A percentile compares a stretch with the other conserved stretches of the same genome.
Evolutionary conservation across 2,329 filamentous ascomycete genomes (phyloP).

Genomic region (Corinectria fuckeliana): DNA sequence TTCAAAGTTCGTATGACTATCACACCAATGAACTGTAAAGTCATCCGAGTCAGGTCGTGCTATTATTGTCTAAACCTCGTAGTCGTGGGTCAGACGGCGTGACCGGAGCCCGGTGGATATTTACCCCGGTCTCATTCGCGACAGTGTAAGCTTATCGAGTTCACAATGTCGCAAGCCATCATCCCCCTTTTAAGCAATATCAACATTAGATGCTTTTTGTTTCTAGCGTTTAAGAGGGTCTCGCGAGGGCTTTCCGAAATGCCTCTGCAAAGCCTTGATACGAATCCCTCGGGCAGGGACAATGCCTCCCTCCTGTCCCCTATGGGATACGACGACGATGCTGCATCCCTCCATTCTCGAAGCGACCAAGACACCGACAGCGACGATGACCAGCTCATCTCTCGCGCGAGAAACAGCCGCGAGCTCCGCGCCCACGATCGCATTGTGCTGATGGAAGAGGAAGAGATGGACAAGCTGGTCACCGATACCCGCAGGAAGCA

Average conservation of each 20-base stretch:
- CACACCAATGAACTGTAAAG: slow-evolving; percentile 18
- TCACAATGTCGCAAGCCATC: slow-evolving; percentile 21
- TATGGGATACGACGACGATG: slow-evolving; percentile 71
- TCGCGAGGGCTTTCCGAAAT: slow-evolving; percentile 27
- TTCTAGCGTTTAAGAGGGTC: slow-evolving; percentile 27
- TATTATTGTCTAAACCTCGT: slow-evolving; percentile 7
- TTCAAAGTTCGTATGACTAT: neutral
- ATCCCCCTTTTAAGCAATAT: slow-evolving; percentile 28
- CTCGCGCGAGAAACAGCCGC: slow-evolving; percentile 69
- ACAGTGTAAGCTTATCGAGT: slow-evolving; percentile 24
- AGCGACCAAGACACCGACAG: slow-evolving; percentile 79
- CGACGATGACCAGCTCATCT: slow-evolving; percentile 74
- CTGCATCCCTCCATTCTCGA: slow-evolving; percentile 68
- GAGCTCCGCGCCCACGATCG: slow-evolving; percentile 75
- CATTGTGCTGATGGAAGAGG: slow-evolving; percentile 76
- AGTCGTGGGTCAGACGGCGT: slow-evolving; percentile 9
- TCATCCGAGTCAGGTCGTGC: neutral
- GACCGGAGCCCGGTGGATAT: slow-evolving; percentile 29
- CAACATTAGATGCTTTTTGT: slow-evolving; percentile 19
- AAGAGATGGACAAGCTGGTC: slow-evolving; percentile 70
- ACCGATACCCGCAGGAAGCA: slow-evolving; percentile 57
- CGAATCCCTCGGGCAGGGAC: slow-evolving; percentile 35
- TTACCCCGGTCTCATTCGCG: slow-evolving; percentile 32
- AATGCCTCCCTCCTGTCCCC: slow-evolving; percentile 65
- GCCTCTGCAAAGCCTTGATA: slow-evolving; percentile 33